phyloP scores from a whole-genome alignment of 2,329 filamentous ascomycete genomes.

The Aspergillus fructus region DNA sequence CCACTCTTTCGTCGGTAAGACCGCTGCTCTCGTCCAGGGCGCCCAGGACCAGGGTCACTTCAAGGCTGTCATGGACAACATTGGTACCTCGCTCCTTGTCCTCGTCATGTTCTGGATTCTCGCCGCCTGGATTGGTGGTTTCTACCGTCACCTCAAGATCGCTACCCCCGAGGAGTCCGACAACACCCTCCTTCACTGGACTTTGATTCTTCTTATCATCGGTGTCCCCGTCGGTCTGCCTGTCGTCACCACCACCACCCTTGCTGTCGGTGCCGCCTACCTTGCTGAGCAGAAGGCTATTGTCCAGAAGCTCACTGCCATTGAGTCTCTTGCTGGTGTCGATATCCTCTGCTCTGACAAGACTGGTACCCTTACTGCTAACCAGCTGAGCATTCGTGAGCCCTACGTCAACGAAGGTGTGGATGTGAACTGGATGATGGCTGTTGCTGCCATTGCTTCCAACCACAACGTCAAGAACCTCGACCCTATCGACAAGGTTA shows the following conservation, averaged over 20 bases:
- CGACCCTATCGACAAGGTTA: constrained; percentile 78
- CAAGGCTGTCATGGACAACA: constrained; percentile 82
- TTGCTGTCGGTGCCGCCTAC: constrained; percentile 75
- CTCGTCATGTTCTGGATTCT: constrained; percentile 77
- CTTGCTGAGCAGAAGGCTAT: constrained; percentile 76
- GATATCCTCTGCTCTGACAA: constrained; percentile 80
- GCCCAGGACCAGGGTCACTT: constrained; percentile 75
- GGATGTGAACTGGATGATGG: constrained; percentile 84
- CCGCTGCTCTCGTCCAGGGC: constrained; percentile 70
- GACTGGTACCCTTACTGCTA: constrained; percentile 66
- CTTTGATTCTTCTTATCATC: constrained; percentile 70
- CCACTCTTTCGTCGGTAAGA: constrained; percentile 75
- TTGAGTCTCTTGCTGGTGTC: constrained; percentile 72
- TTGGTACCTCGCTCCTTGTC: constrained; percentile 71
- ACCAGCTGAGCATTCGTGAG: constrained; percentile 72
- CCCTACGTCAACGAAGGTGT: constrained; percentile 74
- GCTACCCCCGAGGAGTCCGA: constrained; percentile 52
- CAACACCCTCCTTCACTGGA: constrained; percentile 66
- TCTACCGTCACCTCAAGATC: constrained; percentile 69
- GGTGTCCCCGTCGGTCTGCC: constrained; percentile 79
- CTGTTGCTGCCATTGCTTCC: constrained; percentile 72
- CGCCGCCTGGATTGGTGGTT: constrained; percentile 73
- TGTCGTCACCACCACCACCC: constrained; percentile 74
- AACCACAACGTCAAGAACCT: constrained; percentile 78
- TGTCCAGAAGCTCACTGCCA: constrained; percentile 76